Conservation (phyloP, 2,329 filamentous ascomycete genomes). For the Colletotrichum magnum region DNA sequence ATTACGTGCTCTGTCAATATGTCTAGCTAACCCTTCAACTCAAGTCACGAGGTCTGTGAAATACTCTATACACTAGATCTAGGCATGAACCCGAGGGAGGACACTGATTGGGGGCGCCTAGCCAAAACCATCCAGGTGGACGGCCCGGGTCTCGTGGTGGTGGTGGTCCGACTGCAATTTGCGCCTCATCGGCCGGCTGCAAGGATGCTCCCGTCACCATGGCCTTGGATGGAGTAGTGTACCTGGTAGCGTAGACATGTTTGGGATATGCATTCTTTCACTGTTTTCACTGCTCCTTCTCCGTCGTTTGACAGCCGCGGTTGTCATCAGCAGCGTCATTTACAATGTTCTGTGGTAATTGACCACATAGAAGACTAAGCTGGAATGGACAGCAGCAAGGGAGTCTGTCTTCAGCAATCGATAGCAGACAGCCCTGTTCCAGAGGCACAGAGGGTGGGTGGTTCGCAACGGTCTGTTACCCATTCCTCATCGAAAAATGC, state of each 20-base stretch:
- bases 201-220: slow-evolving; percentile 24
- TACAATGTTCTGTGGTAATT: slow-evolving; percentile 5
- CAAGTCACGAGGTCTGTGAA: too few relatives aligned
- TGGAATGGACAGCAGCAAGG: slow-evolving; percentile 6
- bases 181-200: slow-evolving; percentile 15
- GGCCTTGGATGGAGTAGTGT: slow-evolving; percentile 3
- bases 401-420: slow-evolving; percentile 35
- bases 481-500: slow-evolving; percentile 11
- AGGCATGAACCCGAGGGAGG: too few relatives aligned
- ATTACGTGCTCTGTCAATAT: too few relatives aligned
- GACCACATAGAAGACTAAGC: not conserved
- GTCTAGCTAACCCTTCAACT: too few relatives aligned
- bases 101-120: too few relatives aligned
- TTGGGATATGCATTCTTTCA: not conserved
- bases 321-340: slow-evolving; percentile 11
- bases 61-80: too few relatives aligned
- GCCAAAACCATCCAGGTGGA: not conserved
- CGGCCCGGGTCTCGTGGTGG: slow-evolving; percentile 21
- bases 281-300: not conserved
- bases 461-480: slow-evolving; percentile 16
- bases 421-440: slow-evolving; percentile 27
- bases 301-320: too few relatives aligned
- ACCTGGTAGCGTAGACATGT: too few relatives aligned
- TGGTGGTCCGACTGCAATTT: slow-evolving; percentile 30
- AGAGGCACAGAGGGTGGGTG: slow-evolving; percentile 21